These are phyloP conservation scores for Pseudonitzschia pungens DNA, from an alignment of 108 stramenopile species.

Conservation along the genomic window DNA sequence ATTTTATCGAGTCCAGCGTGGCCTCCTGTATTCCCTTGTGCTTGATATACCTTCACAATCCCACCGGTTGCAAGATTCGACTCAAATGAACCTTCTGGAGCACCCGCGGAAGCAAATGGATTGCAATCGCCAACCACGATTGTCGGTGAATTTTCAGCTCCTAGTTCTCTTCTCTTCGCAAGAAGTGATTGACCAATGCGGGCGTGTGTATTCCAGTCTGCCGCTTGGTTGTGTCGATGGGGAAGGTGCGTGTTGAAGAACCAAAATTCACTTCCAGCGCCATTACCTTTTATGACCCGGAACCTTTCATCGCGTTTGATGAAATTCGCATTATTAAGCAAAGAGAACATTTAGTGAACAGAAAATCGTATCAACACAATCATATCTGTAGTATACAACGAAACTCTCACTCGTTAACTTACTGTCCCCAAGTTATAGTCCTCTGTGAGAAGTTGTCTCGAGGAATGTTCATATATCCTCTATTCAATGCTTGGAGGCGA, in stretches of 20 bases:
- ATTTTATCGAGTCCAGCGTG: neutral
- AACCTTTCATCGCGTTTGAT: too few relatives aligned
- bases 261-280: neutral
- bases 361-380: too few relatives aligned
- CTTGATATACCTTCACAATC: neutral
- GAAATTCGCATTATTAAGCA: neutral
- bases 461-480: slow-evolving; percentile 1
- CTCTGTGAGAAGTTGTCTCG: neutral
- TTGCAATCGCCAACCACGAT: slow-evolving; percentile 8
- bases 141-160: neutral
- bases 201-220: neutral
- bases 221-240: neutral
- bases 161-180: neutral
- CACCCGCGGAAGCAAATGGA: slow-evolving; percentile 5
- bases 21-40: neutral
- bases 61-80: neutral
- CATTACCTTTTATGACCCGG: neutral
- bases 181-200: neutral
- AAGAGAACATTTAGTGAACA: neutral
- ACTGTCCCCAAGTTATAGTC: slow-evolving; percentile 2
- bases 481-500: neutral
- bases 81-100: neutral
- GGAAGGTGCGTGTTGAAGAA: slow-evolving; percentile 8
- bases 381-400: too few relatives aligned
- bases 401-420: neutral